Conservation (phyloP, 1,284 basidiomycete species). For the Trametes sp. region DNA sequence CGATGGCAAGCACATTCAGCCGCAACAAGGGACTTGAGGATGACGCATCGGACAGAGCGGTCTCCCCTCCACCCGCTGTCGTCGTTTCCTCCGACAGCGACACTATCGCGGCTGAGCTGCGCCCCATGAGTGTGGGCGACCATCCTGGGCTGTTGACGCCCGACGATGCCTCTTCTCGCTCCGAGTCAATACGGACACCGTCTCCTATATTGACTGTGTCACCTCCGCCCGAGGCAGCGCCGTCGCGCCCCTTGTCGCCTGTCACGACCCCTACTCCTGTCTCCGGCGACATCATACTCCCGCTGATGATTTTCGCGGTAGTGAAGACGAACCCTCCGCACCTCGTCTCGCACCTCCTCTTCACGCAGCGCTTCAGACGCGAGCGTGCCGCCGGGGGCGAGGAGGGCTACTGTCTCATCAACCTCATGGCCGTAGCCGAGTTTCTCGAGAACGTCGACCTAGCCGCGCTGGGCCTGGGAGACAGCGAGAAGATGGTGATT, state of each 20-base stretch:
- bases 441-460: slow-evolving; percentile 94
- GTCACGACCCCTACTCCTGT: slow-evolving; percentile 52
- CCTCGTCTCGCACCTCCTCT: slow-evolving; percentile 87
- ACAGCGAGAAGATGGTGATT: slow-evolving; percentile 65
- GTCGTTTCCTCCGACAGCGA: slow-evolving; percentile 39
- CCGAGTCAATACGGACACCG: slow-evolving; percentile 22
- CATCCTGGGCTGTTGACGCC: slow-evolving; percentile 23
- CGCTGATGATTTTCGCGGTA: slow-evolving; percentile 90
- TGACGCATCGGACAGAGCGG: slow-evolving; percentile 29
- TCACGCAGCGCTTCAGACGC: slow-evolving; percentile 85
- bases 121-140: slow-evolving; percentile 17
- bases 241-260: slow-evolving; percentile 20
- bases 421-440: slow-evolving; percentile 92
- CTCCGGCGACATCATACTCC: slow-evolving; percentile 84
- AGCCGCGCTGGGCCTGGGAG: slow-evolving; percentile 79
- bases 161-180: slow-evolving; percentile 18
- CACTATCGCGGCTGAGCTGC: slow-evolving; percentile 17
- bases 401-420: slow-evolving; percentile 91
- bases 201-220: slow-evolving; percentile 41
- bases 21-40: slow-evolving; percentile 31
- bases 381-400: slow-evolving; percentile 78
- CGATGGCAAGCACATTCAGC: slow-evolving; percentile 42
- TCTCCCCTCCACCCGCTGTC: slow-evolving; percentile 38
- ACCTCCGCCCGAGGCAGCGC: slow-evolving; percentile 38
- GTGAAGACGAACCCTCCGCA: slow-evolving; percentile 89